phyloP scores from a whole-genome alignment of 1,284 basidiomycete genomes.

The Cutaneotrichosporon cutaneum region DNA sequence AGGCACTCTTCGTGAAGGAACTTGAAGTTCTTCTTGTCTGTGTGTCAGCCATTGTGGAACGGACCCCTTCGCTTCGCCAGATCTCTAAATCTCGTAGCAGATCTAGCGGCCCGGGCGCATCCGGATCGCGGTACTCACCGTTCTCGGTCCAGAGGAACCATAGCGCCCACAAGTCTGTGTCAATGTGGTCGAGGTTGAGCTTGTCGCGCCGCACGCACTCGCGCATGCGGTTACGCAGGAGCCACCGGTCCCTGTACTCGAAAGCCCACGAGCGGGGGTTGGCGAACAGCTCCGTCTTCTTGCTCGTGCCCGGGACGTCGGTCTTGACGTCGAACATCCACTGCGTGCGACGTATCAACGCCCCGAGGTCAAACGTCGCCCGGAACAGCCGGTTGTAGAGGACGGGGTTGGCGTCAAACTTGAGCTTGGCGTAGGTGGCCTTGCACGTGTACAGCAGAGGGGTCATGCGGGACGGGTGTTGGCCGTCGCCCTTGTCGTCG shows the following conservation, averaged over 20 bases:
- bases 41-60: background rate
- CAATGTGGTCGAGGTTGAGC: constrained; percentile 32
- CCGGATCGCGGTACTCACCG: constrained; percentile 42
- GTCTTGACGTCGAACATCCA: constrained; percentile 36
- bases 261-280: constrained; percentile 45
- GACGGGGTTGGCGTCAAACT: constrained; percentile 49
- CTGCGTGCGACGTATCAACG: constrained; percentile 42
- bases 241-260: constrained; percentile 48
- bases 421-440: constrained; percentile 41
- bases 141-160: constrained; percentile 55
- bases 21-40: constrained; percentile 51
- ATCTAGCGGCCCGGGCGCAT: background rate
- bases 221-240: constrained; percentile 41
- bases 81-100: background rate
- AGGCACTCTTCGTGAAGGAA: constrained; percentile 47
- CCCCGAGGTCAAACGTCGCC: constrained; percentile 50
- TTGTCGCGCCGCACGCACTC: constrained; percentile 34
- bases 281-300: constrained; percentile 30
- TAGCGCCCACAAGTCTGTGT: constrained; percentile 52
- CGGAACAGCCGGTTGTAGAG: constrained; percentile 52
- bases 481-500: constrained; percentile 20
- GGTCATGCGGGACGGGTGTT: constrained; percentile 35
- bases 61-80: background rate
- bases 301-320: constrained; percentile 18
- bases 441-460: constrained; percentile 41